phyloP scores from a whole-genome alignment of 2,329 filamentous ascomycete genomes.

The Epichloe coenophiala region DNA sequence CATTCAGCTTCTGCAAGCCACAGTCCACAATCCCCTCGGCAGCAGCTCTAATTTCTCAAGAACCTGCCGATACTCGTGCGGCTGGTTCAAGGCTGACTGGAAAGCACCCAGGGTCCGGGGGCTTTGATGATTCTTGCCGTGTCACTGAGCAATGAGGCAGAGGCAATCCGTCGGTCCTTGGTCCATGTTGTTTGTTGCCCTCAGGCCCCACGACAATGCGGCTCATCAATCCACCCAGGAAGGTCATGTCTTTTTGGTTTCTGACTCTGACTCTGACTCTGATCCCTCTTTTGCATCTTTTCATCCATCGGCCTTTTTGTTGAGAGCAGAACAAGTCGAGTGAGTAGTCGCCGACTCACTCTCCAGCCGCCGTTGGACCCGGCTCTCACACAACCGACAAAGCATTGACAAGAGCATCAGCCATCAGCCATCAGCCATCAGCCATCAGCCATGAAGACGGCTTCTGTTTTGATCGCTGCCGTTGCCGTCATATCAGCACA shows the following conservation, averaged over 20 bases:
- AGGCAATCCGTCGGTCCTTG: background rate
- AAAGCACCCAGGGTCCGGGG: background rate
- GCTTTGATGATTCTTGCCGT: background rate
- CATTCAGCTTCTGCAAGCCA: constrained; percentile 26
- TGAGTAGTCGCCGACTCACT: background rate
- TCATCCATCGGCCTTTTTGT: background rate
- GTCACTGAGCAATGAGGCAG: background rate
- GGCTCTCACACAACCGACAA: background rate
- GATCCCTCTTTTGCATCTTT: background rate
- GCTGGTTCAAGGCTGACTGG: background rate
- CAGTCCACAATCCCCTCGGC: constrained; percentile 2
- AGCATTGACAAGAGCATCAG: constrained; percentile 1
- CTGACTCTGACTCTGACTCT: background rate
- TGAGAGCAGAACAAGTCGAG: background rate
- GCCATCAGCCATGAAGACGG: constrained; percentile 13
- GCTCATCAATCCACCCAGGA: background rate
- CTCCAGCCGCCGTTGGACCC: background rate
- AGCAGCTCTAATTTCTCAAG: background rate
- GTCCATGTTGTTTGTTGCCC: too few species aligned
- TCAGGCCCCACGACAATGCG: background rate
- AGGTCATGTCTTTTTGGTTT: background rate
- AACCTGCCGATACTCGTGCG: constrained; percentile 10
- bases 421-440: constrained; percentile 8
- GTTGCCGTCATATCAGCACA: background rate
- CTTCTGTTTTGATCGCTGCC: constrained; percentile 15